A percentile compares a stretch with the other conserved stretches of the same genome.
phyloP scores from a whole-genome alignment of 169 alveolate genomes.

The Eimeria necatrix region DNA sequence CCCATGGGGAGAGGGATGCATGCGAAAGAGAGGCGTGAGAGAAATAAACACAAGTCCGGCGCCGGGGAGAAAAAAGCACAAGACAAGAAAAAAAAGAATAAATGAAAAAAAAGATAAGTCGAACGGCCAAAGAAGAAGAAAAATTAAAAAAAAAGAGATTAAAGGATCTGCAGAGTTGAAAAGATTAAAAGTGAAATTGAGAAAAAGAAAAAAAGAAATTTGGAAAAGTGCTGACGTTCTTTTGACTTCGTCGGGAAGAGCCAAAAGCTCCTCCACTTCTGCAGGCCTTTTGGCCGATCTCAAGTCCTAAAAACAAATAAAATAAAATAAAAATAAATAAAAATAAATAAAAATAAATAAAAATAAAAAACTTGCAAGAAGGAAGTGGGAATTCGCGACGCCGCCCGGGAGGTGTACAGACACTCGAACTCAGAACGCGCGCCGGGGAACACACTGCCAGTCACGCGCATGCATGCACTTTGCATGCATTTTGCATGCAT shows the following conservation, averaged over 20 bases:
- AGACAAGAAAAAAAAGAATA: not conserved
- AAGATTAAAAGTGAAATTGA: not conserved
- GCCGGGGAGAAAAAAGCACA: too few relatives aligned
- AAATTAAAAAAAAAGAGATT: not conserved
- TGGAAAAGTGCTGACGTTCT: not conserved
- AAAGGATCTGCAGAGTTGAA: not conserved
- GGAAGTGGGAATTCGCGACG: too few relatives aligned
- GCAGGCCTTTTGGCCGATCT: not conserved
- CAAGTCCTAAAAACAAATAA: not conserved
- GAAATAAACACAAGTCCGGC: too few relatives aligned
- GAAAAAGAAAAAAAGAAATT: not conserved
- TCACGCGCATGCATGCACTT: too few relatives aligned
- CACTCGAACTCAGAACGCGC: too few relatives aligned
- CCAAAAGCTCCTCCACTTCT: not conserved
- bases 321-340: not conserved
- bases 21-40: too few relatives aligned
- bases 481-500: too few relatives aligned
- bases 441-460: too few relatives aligned
- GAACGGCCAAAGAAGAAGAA: not conserved
- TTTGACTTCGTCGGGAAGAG: conserved; percentile 18
- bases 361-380: not conserved
- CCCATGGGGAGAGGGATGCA: too few relatives aligned
- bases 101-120: not conserved
- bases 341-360: not conserved
- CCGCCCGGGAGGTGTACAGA: too few relatives aligned